Evolutionary conservation across 257 asterid genomes (phyloP), one percentile per base, ranked within the genome.

Genomic region (Solanum pennellii): DNA sequence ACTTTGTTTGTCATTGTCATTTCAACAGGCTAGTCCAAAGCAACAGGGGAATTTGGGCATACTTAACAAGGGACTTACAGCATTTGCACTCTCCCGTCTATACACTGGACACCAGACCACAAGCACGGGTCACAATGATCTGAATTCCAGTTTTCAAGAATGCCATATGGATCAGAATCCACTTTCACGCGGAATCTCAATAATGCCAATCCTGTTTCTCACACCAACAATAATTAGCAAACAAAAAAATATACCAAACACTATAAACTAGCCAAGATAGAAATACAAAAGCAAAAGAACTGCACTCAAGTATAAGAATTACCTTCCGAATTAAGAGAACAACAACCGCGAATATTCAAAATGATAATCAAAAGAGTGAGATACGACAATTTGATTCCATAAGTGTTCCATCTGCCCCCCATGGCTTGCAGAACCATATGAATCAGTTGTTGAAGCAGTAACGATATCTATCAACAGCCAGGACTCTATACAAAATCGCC

Each of bases 21-120:
- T 45, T 79, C 66, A 79, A 79, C 65, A 79, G 65, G 7, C 27
- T 80, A 27, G 27, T 47, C 25, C 15, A 80, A 10, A 29, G 42
- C 44, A 29, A 47, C 85, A 76, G 44, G 20, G 3, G 18, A 47
- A 29, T 47, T 47, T 10, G 42, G 62, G 68, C 9, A 80, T 27
- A 49, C 18, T 21, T 16, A 82, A 72, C 52, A 41, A 65, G 86
- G 86, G 27, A 91, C 99, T 95, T 92, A 97, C 99, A 97, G 88
- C 83, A 79, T 86, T 88, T 90, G 89, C 90, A 97, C 99, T 90
- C 90, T 73, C 27, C 97, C 95, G 35, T 93, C 95, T 65, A 86
- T 89, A 85, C 99, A 97, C 71, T 90, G 92, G 62, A 97, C 89
- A 69, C 99, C 99, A 3, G 92, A 90, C 99, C 99, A 97, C 89